Evolutionary conservation across 805 yeast species (phyloP), one percentile per base, ranked within the genome.

Genomic region (Zygosaccharomyces bailii): DNA sequence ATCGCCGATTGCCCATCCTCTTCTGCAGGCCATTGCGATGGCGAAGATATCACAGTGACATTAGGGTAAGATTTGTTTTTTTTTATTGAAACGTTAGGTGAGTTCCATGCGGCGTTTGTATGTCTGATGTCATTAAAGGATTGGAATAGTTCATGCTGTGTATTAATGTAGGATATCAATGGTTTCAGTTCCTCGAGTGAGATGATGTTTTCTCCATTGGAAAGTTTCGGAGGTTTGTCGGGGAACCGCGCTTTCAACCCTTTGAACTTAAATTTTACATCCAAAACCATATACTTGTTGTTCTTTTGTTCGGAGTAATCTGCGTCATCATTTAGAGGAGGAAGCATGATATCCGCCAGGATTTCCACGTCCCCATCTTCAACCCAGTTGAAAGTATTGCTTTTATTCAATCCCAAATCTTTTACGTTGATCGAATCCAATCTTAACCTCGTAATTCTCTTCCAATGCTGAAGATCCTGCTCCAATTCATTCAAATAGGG

Each of bases 291-390:
- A 57, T 86, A 86, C 54, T 74, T 74, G 19, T 74, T 74, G 19
- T 47, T 35, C 21, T 50, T 45, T 16, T 52, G 48, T 8, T 50
- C 50, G 19, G 37, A 46, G 14, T 44, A 39, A 29, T 38, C 34
- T 3, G 30, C 37, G 11, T 54, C 53, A 1, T 59, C 65, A n/a
- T 69, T 69, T 16, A 71, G 72, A 23, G 66, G 70, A 1, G 95
- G 93, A 23, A 85, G 69, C 75, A 82, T 79, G 16, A 86, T 76
- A 64, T 86, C 93, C 2, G 87, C 85, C 13, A 75, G 68, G 4
- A 86, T 66, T 46, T 84, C 89, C 4, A 82, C 79, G 52, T 79
- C 79, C 3, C 93, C 91, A 37, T 78, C 79, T 19, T 75, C 73
- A 9, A 86, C 63, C 95, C 93, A 86, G 56, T 80, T 82, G 56